A percentile compares a stretch with the other conserved stretches of the same genome.
Conservation (phyloP, 2,329 filamentous ascomycete species). For the Colletotrichum sp. region DNA sequence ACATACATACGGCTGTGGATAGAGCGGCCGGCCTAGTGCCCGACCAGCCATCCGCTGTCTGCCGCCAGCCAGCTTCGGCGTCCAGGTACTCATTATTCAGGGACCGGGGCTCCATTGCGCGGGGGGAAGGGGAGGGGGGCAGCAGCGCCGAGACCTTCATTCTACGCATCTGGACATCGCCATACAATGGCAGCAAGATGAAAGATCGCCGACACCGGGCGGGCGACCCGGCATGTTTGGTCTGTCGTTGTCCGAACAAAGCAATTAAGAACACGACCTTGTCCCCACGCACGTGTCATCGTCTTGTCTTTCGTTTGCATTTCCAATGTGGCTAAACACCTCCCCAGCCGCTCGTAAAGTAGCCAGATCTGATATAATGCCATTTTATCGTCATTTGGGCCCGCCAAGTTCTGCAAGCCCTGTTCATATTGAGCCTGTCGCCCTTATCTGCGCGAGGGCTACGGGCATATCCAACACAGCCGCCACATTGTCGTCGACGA, state of each 20-base stretch:
- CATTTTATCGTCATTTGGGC: neutral
- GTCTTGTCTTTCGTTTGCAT: neutral
- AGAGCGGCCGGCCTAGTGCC: neutral
- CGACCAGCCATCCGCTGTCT: neutral
- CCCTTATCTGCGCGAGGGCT: neutral
- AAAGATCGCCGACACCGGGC: slow-evolving; percentile 27
- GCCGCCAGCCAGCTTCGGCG: neutral
- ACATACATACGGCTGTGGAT: slow-evolving; percentile 15
- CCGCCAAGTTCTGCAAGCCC: neutral
- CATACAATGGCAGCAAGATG: slow-evolving; percentile 17
- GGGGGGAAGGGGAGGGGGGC: neutral
- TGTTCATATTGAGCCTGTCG: neutral
- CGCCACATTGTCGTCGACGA: neutral
- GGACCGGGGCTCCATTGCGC: neutral
- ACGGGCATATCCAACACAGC: neutral
- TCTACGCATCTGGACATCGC: neutral
- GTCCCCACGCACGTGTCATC: neutral
- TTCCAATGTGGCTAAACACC: neutral
- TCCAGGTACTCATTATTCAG: neutral
- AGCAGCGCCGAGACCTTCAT: neutral
- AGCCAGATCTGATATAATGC: neutral
- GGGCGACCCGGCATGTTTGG: slow-evolving; percentile 32
- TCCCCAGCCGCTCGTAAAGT: neutral
- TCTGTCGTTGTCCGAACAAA: slow-evolving; percentile 44
- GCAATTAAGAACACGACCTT: slow-evolving; percentile 19